Evolutionary conservation across 2,329 filamentous ascomycete species (phyloP), one percentile per base, ranked within the genome.

Genomic region (Paecilomyces dactylethromorphus): DNA sequence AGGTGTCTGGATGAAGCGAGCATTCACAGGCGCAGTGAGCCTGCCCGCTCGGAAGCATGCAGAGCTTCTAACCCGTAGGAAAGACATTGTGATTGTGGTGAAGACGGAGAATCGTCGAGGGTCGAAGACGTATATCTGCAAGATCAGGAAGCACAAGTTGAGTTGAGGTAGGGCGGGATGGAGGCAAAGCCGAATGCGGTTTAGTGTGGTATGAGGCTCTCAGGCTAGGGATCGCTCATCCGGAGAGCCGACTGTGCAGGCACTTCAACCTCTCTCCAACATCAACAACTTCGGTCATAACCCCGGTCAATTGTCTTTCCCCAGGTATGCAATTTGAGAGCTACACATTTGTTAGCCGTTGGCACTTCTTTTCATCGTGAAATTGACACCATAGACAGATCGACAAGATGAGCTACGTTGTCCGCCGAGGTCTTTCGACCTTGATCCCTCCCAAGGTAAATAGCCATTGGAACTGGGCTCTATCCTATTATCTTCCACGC

Each of bases 391-490:
- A 21, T 57, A n/a, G 26, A 55, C 73, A 70, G 67, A 66, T 65
- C 63, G 69, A 77, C 84, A 91, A 81, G 80, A 97, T 96, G 92
- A 96, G 91, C 85, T 94, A 87, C 86, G 84, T 95, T 74, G 86
- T 87, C 74, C 90, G 90, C 81, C 88, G 92, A 82, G 90, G 86
- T 84, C 89, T 97, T 76, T 97, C 94, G 77, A 96, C 95, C 84
- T 89, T 99, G 79, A 97, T 99, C 73, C 95, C 95, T 71, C 94
- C 95, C 75, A 99, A 99, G 92, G 93, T 96, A 83, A 69, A 82
- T 61, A 61, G 54, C 26, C 55, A 57, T 50, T 52, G 15, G 24
- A 39, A 53, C 56, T 26, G 62, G 58, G 51, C 22, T 63, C 56
- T 57, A 60, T 60, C 59, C 59, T 53, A 57, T 62, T 54, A 58